A percentile compares a stretch with the other conserved stretches of the same genome.
Conservation (phyloP, 2,329 filamentous ascomycete genomes). For the Aspergillus jensenii region DNA sequence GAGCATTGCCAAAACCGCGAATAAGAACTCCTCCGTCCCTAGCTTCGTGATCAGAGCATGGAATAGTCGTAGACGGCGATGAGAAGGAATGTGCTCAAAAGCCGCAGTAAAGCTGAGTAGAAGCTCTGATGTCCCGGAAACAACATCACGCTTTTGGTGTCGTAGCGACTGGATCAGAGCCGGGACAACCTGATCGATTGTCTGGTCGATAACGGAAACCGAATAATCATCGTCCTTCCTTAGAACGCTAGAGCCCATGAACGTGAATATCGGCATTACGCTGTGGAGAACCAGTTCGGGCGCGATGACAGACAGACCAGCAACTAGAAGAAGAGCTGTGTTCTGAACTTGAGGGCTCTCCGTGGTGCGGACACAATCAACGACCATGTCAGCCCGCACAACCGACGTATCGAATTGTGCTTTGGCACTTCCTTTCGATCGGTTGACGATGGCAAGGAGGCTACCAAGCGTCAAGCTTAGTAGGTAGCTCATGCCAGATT, state of each 20-base stretch:
- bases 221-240: slow-evolving; percentile 96
- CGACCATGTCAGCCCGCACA: slow-evolving; percentile 84
- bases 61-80: slow-evolving; percentile 80
- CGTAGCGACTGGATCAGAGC: slow-evolving; percentile 83
- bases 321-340: slow-evolving; percentile 81
- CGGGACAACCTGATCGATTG: slow-evolving; percentile 90
- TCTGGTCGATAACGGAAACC: slow-evolving; percentile 90
- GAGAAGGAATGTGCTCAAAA: slow-evolving; percentile 90
- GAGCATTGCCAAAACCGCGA: slow-evolving; percentile 83
- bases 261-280: slow-evolving; percentile 98
- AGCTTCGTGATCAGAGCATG: slow-evolving; percentile 81
- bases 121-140: slow-evolving; percentile 82
- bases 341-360: slow-evolving; percentile 93
- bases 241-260: slow-evolving; percentile 90
- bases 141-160: slow-evolving; percentile 71
- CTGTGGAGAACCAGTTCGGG: slow-evolving; percentile 92
- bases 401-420: slow-evolving; percentile 70
- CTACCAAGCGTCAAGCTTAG: slow-evolving; percentile 81
- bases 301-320: slow-evolving; percentile 79
- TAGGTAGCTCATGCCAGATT: slow-evolving; percentile 86
- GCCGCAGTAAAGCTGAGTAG: slow-evolving; percentile 95
- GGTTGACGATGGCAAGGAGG: slow-evolving; percentile 79
- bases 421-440: slow-evolving; percentile 55
- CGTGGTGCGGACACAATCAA: slow-evolving; percentile 90
- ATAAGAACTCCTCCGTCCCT: slow-evolving; percentile 82